Base-by-base conservation (phyloP, 139 green algal species). In the Mesotaenium endlicherianum region DNA sequence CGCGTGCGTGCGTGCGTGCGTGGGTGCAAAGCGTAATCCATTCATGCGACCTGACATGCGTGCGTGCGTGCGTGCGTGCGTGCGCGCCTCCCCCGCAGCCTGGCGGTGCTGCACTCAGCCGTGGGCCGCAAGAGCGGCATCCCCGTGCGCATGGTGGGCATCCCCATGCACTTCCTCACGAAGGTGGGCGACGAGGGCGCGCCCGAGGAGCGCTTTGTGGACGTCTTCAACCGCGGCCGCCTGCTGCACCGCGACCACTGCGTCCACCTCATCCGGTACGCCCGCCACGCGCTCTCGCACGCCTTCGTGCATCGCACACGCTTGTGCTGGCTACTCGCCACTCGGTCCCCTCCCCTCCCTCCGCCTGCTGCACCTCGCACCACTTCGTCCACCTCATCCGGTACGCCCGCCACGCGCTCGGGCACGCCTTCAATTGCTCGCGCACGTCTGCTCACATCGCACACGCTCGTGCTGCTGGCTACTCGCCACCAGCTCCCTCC, bases 131-230 rank as follows among this genome's bases (percentile, higher is more conserved):
- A 80, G 0, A 90, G 81, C 4, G 91, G 91, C 36, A 86, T 94
- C 68, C 76, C 69, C 14, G 39, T 92, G 11, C 3, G 57, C 16
- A 70, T 89, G 43, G 72, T 93, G 17, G 89, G 89, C 41, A 86
- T 92, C 58, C 90, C 90, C 50, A 83, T 88, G 84, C 87, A 93
- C 42, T 87, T 94, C 16, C 70, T 94, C 31, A 86, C 58, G 58
- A 40, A 70, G 60, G 40, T 91, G 59, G 80, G n/a, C 47, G 38
- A 30, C 38, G 42, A 77, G 5, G 50, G 41, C 8, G 67, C 38
- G 3, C 36, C 30, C 2, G 17, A 70, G 55, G 85, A 90, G 70
- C 50, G 79, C 40, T 94, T 90, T 44, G 82, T 94, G 5, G 91
- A 94, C 70, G 83, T 88, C n/a, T 94, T 94, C 60, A 53, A 87